Conservation (phyloP, 2,329 filamentous ascomycete genomes). For the Ilyonectria robusta region DNA sequence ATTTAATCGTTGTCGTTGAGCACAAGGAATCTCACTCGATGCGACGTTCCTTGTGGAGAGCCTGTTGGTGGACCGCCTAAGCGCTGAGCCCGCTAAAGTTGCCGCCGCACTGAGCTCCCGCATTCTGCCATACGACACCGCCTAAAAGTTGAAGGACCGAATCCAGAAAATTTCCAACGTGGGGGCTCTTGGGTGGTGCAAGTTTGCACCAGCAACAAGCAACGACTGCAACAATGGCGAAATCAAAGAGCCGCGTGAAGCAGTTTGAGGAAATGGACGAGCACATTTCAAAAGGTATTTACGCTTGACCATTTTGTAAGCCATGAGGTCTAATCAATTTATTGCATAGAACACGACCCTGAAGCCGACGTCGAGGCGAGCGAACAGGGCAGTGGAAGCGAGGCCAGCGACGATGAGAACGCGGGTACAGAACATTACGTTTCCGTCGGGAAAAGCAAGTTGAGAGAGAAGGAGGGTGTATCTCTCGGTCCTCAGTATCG, state of each 20-base stretch:
- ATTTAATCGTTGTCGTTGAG: neutral
- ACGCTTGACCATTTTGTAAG: neutral
- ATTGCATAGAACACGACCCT: constrained; percentile 80
- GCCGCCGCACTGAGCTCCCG: neutral
- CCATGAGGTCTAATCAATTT: constrained; percentile 28
- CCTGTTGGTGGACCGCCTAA: neutral
- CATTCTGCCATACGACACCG: constrained; percentile 64
- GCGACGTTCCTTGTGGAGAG: constrained; percentile 3
- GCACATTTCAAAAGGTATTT: constrained; percentile 71
- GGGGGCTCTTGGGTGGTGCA: constrained; percentile 42
- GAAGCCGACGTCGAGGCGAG: constrained; percentile 75
- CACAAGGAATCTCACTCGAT: neutral
- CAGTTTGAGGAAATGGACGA: constrained; percentile 75
- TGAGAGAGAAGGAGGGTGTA: constrained; percentile 79
- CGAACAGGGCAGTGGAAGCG: constrained; percentile 66
- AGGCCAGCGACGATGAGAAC: constrained; percentile 64
- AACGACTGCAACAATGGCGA: constrained; percentile 62
- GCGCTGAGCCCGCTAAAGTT: constrained; percentile 5
- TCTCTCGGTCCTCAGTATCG: constrained; percentile 84
- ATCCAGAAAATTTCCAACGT: constrained; percentile 54
- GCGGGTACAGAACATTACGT: constrained; percentile 90
- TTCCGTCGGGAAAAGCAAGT: constrained; percentile 84
- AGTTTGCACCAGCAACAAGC: constrained; percentile 33
- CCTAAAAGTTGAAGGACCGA: constrained; percentile 63
- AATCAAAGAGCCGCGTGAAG: constrained; percentile 67